phyloP scores from a whole-genome alignment of 805 yeast species.

The Maudiozyma bulderi region DNA sequence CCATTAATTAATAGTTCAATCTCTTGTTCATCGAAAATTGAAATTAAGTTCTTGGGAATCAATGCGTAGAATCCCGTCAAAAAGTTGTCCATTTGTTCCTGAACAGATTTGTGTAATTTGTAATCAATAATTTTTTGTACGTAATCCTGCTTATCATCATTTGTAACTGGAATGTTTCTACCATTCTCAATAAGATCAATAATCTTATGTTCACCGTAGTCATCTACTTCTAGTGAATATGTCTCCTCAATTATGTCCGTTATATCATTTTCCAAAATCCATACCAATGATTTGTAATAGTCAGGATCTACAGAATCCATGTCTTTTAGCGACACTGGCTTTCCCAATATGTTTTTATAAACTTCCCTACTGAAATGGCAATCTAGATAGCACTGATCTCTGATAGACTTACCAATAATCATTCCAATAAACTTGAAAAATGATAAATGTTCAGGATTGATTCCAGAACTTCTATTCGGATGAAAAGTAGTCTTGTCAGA shows the following conservation, averaged over 20 bases:
- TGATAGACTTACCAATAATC: slow-evolving; percentile 88
- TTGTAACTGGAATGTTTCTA: slow-evolving; percentile 74
- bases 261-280: slow-evolving; percentile 96
- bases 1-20: slow-evolving; percentile 88
- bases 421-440: slow-evolving; percentile 93
- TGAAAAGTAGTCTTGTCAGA: slow-evolving; percentile 91
- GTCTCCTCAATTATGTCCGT: slow-evolving; percentile 93
- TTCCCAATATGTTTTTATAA: slow-evolving; percentile 75
- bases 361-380: slow-evolving; percentile 94
- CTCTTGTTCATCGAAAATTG: slow-evolving; percentile 92
- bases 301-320: slow-evolving; percentile 91
- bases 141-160: slow-evolving; percentile 82
- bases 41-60: slow-evolving; percentile 70
- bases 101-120: slow-evolving; percentile 69
- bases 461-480: slow-evolving; percentile 86
- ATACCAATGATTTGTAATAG: slow-evolving; percentile 80
- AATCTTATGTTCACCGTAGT: slow-evolving; percentile 79
- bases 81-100: slow-evolving; percentile 80
- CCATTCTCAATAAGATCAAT: slow-evolving; percentile 82
- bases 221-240: slow-evolving; percentile 86
- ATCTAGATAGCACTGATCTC: slow-evolving; percentile 76
- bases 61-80: slow-evolving; percentile 83
- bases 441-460: slow-evolving; percentile 85
- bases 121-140: slow-evolving; percentile 81
- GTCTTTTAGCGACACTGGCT: slow-evolving; percentile 76